Conservation (phyloP, 2,329 filamentous ascomycete genomes). For the Clarireedia monteithiana region DNA sequence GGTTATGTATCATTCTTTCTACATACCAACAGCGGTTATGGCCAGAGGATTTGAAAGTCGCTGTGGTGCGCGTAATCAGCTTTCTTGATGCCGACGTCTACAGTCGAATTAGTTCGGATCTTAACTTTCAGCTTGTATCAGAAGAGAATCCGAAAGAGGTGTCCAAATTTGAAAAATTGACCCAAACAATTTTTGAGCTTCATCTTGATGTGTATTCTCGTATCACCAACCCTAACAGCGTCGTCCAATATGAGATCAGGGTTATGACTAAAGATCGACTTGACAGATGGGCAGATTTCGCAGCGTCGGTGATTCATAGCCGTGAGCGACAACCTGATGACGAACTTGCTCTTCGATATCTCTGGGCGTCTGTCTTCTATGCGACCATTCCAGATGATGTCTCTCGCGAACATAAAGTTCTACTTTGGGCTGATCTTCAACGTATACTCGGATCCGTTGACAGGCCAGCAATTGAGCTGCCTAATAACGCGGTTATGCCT, state of each 20-base stretch:
- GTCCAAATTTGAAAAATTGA: conserved; percentile 39
- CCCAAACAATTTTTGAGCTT: conserved; percentile 56
- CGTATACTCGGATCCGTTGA: conserved; percentile 40
- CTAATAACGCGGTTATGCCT: conserved; percentile 84
- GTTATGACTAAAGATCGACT: conserved; percentile 49
- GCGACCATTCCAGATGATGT: conserved; percentile 48
- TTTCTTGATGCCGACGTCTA: conserved; percentile 46
- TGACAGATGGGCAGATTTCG: conserved; percentile 50
- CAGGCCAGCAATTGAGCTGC: conserved; percentile 50
- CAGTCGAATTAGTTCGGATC: conserved; percentile 37
- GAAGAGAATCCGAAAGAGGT: conserved; percentile 24
- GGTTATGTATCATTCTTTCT: conserved; percentile 41
- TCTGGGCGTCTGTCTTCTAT: conserved; percentile 59
- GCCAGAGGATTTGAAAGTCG: conserved; percentile 49
- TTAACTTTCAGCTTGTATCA: conserved; percentile 24
- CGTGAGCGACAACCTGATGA: conserved; percentile 19
- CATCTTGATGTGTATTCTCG: conserved; percentile 58
- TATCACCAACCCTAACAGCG: conserved; percentile 53
- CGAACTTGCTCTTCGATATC: conserved; percentile 48
- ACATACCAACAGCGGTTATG: conserved; percentile 49
- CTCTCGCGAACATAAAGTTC: conserved; percentile 50
- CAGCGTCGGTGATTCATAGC: conserved; percentile 41
- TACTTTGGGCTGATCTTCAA: conserved; percentile 57
- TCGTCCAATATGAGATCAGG: conserved; percentile 43
- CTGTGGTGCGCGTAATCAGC: conserved; percentile 44